These are phyloP conservation scores for Amauroascus niger DNA, from an alignment of 2,329 filamentous ascomycete genomes.

Conservation along the genomic window DNA sequence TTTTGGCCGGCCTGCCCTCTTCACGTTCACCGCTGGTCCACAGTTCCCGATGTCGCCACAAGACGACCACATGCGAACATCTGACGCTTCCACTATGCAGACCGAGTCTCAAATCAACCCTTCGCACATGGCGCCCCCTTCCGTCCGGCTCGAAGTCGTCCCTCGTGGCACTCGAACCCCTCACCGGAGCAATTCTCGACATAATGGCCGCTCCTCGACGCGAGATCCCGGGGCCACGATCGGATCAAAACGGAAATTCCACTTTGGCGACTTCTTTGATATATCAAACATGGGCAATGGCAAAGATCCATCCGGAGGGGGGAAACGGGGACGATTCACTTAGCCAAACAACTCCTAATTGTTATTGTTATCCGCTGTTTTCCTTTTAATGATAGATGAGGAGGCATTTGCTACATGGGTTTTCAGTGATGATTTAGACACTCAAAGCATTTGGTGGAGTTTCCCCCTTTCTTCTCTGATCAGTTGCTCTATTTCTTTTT, in stretches of 20 bases:
- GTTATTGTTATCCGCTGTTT: not conserved
- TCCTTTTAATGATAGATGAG: not conserved
- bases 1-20: slow-evolving; percentile 28
- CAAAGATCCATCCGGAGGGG: slow-evolving; percentile 35
- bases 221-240: slow-evolving; percentile 33
- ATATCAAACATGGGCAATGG: slow-evolving; percentile 37
- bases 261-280: slow-evolving; percentile 43
- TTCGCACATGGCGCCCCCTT: slow-evolving; percentile 21
- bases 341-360: slow-evolving; percentile 20
- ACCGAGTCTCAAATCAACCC: slow-evolving; percentile 22
- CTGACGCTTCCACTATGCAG: slow-evolving; percentile 25
- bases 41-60: slow-evolving; percentile 30
- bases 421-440: slow-evolving; percentile 1
- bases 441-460: slow-evolving; percentile 11
- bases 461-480: slow-evolving; percentile 11
- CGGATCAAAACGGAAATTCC: slow-evolving; percentile 41
- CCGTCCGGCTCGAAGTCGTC: slow-evolving; percentile 37
- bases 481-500: slow-evolving; percentile 19
- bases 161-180: slow-evolving; percentile 34
- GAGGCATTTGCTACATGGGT: not conserved
- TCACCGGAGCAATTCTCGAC: slow-evolving; percentile 31
- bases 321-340: slow-evolving; percentile 40
- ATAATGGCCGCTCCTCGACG: slow-evolving; percentile 30
- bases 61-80: slow-evolving; percentile 37
- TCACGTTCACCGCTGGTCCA: slow-evolving; percentile 38